Conservation (phyloP, 768 basidiomycete genomes). For the Fibroporia radiculosa region DNA sequence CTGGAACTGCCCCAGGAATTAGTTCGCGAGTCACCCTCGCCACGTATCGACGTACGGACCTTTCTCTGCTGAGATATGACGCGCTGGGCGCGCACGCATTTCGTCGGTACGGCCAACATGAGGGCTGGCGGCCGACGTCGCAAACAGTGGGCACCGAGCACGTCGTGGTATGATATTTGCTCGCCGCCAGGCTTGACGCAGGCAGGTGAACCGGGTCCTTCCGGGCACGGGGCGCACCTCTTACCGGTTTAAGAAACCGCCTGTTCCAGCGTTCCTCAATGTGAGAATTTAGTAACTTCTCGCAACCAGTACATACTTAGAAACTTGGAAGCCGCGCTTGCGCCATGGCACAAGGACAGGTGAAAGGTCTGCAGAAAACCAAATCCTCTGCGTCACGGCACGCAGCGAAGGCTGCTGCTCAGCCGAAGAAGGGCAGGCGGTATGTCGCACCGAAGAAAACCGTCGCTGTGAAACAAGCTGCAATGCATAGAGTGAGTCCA, state of each 20-base stretch:
- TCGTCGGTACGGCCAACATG: constrained; percentile 20
- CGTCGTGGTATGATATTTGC: too few species aligned
- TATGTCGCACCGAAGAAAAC: constrained; percentile 79
- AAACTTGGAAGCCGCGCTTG: background rate
- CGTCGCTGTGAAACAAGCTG: constrained; percentile 59
- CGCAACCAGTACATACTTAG: background rate
- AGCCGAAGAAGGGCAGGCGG: constrained; percentile 73
- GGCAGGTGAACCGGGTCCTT: constrained; percentile 9
- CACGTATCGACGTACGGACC: constrained; percentile 23
- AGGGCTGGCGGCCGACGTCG: constrained; percentile 17
- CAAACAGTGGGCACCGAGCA: constrained; percentile 11
- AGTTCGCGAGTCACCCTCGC: background rate
- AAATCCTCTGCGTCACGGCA: constrained; percentile 45
- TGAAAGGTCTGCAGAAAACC: constrained; percentile 59
- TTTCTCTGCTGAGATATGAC: constrained; percentile 38
- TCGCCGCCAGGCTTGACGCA: constrained; percentile 10
- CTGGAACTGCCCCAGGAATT: constrained; percentile 27
- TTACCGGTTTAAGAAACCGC: too few species aligned
- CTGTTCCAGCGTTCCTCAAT: background rate
- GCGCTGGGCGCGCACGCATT: constrained; percentile 40
- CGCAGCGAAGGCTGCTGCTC: constrained; percentile 58
- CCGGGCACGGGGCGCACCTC: too few species aligned
- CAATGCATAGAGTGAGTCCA: constrained; percentile 63
- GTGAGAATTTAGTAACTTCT: background rate
- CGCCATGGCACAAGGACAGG: constrained; percentile 79